Evolutionary conservation across 192 early-diverging fungal species (phyloP).

Genomic region (Mortierella antarctica): DNA sequence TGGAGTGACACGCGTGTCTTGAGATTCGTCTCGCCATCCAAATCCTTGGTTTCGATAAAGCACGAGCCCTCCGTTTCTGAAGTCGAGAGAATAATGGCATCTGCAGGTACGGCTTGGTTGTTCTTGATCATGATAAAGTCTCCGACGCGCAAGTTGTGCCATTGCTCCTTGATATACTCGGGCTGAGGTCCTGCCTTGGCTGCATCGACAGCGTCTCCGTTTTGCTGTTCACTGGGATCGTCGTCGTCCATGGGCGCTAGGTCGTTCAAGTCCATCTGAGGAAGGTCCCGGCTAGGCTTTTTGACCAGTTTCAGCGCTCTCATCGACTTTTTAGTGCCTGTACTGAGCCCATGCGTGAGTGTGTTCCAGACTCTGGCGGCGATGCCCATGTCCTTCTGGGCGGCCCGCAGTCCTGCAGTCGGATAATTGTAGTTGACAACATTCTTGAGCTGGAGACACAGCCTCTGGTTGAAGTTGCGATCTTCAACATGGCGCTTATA

Average conservation of each 20-base stretch:
- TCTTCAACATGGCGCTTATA: slow-evolving; percentile 88
- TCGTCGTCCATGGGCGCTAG: slow-evolving; percentile 7
- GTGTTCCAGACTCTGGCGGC: slow-evolving; percentile 12
- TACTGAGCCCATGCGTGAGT: slow-evolving; percentile 2
- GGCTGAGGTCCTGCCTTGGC: slow-evolving; percentile 34
- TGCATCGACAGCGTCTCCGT: background rate
- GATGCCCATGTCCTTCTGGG: slow-evolving; percentile 14
- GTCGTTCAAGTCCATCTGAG: slow-evolving; percentile 12
- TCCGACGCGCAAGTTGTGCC: slow-evolving; percentile 82
- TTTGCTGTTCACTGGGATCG: slow-evolving; percentile 3
- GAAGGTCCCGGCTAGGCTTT: slow-evolving; percentile 7
- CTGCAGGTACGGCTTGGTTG: slow-evolving; percentile 87
- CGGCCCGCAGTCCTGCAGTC: background rate
- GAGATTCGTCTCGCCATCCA: slow-evolving; percentile 98
- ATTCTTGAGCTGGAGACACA: slow-evolving; percentile 55
- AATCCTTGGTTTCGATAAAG: slow-evolving; percentile 94
- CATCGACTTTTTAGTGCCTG: slow-evolving; percentile 7
- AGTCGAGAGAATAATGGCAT: slow-evolving; percentile 84
- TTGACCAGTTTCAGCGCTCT: slow-evolving; percentile 14
- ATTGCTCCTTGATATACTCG: slow-evolving; percentile 63
- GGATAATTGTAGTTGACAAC: slow-evolving; percentile 62
- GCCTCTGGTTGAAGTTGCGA: slow-evolving; percentile 80
- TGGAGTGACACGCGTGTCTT: slow-evolving; percentile 80
- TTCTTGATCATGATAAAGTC: slow-evolving; percentile 89
- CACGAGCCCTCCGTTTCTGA: slow-evolving; percentile 80